Evolutionary conservation across 345 rosid species (phyloP).

Genomic region (Sonneratia alba): DNA sequence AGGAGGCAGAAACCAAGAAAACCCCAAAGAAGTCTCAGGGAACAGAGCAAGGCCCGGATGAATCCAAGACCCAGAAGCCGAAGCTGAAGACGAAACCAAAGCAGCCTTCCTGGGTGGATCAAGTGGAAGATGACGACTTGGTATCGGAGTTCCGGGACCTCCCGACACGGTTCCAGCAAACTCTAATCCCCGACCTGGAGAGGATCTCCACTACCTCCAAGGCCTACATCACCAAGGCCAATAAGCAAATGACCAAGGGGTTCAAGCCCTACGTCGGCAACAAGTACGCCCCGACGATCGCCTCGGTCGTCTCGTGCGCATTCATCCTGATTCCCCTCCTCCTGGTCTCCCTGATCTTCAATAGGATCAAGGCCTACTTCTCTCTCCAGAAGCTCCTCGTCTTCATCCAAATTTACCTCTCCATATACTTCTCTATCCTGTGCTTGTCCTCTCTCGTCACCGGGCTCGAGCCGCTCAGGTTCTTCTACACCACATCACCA

Average conservation of each 20-base stretch:
- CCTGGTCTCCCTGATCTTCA: slow-evolving; percentile 67
- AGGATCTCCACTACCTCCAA: slow-evolving; percentile 66
- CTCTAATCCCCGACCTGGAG: slow-evolving; percentile 72
- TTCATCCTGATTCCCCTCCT: slow-evolving; percentile 70
- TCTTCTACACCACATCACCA: slow-evolving; percentile 69
- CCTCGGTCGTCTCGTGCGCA: slow-evolving; percentile 53
- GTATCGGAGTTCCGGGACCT: slow-evolving; percentile 69
- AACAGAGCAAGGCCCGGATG: not conserved
- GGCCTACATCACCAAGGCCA: slow-evolving; percentile 63
- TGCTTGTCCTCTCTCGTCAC: slow-evolving; percentile 60
- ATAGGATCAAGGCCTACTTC: slow-evolving; percentile 72
- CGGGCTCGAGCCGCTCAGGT: slow-evolving; percentile 75
- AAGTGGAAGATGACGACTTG: slow-evolving; percentile 53
- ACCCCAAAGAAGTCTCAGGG: slow-evolving; percentile 2
- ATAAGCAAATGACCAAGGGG: slow-evolving; percentile 68
- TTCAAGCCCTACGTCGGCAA: slow-evolving; percentile 76
- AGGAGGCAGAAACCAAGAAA: slow-evolving; percentile 17
- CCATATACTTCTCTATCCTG: slow-evolving; percentile 88
- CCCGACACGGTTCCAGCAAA: slow-evolving; percentile 59
- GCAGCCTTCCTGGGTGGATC: slow-evolving; percentile 50
- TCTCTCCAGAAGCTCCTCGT: slow-evolving; percentile 74
- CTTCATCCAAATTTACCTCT: slow-evolving; percentile 83
- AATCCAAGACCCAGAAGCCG: slow-evolving; percentile 13
- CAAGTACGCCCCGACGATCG: slow-evolving; percentile 62
- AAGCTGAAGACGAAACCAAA: slow-evolving; percentile 13